Evolutionary conservation across 495 filamentous ascomycete species (phyloP).

Genomic region (Astrocystis sublimbata): DNA sequence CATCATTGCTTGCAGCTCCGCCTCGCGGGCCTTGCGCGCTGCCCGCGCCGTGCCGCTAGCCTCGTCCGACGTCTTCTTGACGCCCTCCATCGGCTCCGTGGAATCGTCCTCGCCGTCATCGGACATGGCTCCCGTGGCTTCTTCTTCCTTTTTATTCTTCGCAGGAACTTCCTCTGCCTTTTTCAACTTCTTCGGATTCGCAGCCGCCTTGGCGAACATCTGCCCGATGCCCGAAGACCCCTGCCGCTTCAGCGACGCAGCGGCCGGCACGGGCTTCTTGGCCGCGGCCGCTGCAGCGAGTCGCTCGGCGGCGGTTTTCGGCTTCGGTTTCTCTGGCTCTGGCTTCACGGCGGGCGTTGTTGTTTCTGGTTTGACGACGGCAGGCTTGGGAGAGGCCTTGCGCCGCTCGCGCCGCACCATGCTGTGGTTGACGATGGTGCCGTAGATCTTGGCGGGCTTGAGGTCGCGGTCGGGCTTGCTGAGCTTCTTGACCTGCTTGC

Average conservation of each 20-base stretch:
- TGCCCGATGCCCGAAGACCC: constrained; percentile 65
- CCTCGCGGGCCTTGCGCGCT: constrained; percentile 69
- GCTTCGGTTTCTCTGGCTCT: constrained; percentile 32
- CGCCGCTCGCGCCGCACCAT: constrained; percentile 44
- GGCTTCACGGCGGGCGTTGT: constrained; percentile 33
- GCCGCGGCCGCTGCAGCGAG: constrained; percentile 29
- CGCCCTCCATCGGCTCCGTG: constrained; percentile 50
- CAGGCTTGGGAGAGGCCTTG: constrained; percentile 25
- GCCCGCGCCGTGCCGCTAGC: constrained; percentile 47
- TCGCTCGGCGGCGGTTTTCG: constrained; percentile 32
- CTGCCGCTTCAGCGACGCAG: constrained; percentile 60
- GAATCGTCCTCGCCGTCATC: constrained; percentile 74
- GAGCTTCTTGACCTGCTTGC: constrained; percentile 58
- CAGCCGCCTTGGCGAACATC: constrained; percentile 79
- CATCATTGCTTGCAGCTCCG: constrained; percentile 80
- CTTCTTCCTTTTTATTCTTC: constrained; percentile 46
- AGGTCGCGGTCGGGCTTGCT: constrained; percentile 21
- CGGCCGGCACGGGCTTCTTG: constrained; percentile 43
- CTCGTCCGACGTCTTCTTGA: constrained; percentile 41
- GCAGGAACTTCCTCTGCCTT: constrained; percentile 47
- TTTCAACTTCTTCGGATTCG: constrained; percentile 56
- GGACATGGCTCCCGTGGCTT: constrained; percentile 53
- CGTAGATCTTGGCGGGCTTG: constrained; percentile 22
- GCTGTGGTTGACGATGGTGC: constrained; percentile 38
- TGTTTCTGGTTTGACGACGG: constrained; percentile 22